Conservation (phyloP, 2,329 filamentous ascomycete species). For the Ophiostoma montium region DNA sequence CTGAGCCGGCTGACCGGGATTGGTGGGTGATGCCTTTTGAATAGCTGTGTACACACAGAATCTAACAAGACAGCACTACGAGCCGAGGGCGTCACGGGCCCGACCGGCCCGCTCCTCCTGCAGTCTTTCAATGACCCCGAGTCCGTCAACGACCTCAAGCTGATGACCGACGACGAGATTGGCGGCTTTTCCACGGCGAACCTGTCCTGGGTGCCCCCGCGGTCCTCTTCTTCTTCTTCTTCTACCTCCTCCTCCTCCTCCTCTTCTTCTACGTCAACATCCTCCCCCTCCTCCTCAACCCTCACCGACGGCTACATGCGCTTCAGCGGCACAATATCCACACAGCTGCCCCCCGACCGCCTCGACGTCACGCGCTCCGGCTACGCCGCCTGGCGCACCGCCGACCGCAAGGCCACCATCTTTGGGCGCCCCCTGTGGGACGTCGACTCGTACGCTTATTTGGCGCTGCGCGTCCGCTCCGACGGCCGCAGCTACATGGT, state of each 20-base stretch:
- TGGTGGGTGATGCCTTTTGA: constrained; percentile 25
- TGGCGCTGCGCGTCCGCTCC: constrained; percentile 77
- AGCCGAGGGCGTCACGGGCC: constrained; percentile 53
- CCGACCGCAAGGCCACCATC: constrained; percentile 60
- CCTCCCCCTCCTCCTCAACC: neutral
- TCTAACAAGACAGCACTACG: constrained; percentile 39
- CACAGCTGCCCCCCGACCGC: constrained; percentile 58
- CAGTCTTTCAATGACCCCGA: constrained; percentile 44
- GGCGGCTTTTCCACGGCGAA: constrained; percentile 69
- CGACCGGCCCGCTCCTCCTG: constrained; percentile 49
- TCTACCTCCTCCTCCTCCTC: constrained; percentile 7
- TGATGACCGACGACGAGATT: constrained; percentile 76
- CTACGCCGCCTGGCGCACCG: constrained; percentile 82
- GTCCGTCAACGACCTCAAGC: constrained; percentile 44
- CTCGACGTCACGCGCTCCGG: constrained; percentile 67
- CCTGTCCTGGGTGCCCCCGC: constrained; percentile 46
- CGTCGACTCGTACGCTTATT: constrained; percentile 75
- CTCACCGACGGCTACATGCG: constrained; percentile 44
- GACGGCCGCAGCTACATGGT: constrained; percentile 88
- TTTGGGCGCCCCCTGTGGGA: constrained; percentile 82
- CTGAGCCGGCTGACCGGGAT: constrained; percentile 42
- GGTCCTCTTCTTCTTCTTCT: constrained; percentile 9
- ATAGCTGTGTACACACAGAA: neutral
- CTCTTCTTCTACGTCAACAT: neutral
- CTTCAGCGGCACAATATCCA: constrained; percentile 83